These are phyloP conservation scores for Micractinium sp. DNA, from an alignment of 139 green algal genomes.

Conservation along the genomic window DNA sequence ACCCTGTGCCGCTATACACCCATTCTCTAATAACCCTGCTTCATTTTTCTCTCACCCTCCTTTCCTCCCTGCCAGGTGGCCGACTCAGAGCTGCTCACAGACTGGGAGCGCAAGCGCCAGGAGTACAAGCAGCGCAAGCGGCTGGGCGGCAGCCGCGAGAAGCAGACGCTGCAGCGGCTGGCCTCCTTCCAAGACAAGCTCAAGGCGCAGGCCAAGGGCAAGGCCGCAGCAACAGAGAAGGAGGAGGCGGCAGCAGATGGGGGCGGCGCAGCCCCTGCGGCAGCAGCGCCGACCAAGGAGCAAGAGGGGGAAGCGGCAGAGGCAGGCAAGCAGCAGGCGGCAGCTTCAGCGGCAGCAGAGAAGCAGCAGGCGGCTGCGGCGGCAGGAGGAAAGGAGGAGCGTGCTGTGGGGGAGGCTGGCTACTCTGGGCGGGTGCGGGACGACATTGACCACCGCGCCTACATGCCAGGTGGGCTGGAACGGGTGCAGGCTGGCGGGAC, in stretches of 20 bases:
- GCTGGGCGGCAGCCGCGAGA: constrained; percentile 66
- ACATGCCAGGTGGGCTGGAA: constrained; percentile 63
- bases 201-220: constrained; percentile 1
- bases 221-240: neutral
- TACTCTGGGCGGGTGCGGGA: constrained; percentile 48
- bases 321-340: neutral
- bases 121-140: constrained; percentile 76
- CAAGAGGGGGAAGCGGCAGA: neutral
- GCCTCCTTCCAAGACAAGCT: constrained; percentile 62
- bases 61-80: constrained; percentile 23
- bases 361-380: neutral
- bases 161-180: constrained; percentile 71
- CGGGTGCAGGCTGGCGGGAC: no score
- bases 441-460: constrained; percentile 69
- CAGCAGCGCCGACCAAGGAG: neutral
- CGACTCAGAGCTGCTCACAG: constrained; percentile 76
- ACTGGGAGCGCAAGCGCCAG: constrained; percentile 68
- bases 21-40: no score
- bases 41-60: neutral
- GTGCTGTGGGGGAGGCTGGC: neutral
- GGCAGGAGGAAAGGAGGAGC: neutral
- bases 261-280: neutral
- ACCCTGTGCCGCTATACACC: no score
- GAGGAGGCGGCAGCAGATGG: neutral
- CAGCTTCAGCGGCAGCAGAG: neutral